A percentile compares a stretch with the other conserved stretches of the same genome.
These are phyloP conservation scores for Wilcoxina mikolae DNA, from an alignment of 495 filamentous ascomycete species.

Conservation along the genomic window DNA sequence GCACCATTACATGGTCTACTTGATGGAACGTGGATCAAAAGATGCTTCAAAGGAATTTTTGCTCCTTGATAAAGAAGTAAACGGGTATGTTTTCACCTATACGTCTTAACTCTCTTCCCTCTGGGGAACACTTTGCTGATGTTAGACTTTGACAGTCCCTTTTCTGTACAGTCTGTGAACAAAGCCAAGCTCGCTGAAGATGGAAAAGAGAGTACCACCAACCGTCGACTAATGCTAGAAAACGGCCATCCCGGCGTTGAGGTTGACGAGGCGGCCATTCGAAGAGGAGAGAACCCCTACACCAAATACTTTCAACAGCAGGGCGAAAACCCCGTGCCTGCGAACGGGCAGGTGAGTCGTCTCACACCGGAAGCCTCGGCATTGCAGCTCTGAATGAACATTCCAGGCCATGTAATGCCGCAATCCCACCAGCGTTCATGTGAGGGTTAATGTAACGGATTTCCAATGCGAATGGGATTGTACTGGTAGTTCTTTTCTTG, in stretches of 20 bases:
- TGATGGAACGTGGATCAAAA: constrained; percentile 71
- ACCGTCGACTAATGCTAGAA: constrained; percentile 38
- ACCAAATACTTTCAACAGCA: constrained; percentile 52
- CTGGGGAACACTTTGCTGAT: background rate
- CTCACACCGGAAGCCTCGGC: constrained; percentile 7
- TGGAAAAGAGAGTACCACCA: constrained; percentile 35
- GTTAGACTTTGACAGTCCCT: constrained; percentile 31
- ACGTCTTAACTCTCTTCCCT: background rate
- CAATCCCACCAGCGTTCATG: background rate
- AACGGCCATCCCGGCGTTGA: constrained; percentile 44
- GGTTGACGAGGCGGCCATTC: constrained; percentile 47
- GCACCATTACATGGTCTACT: constrained; percentile 65
- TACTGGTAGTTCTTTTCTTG: background rate
- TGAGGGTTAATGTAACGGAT: too few species aligned
- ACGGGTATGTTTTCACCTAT: constrained; percentile 44
- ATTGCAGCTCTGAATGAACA: background rate
- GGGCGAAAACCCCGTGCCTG: constrained; percentile 30
- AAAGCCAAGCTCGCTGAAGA: constrained; percentile 39
- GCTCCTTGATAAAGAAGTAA: constrained; percentile 67
- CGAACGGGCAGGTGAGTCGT: constrained; percentile 9
- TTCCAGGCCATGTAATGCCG: background rate
- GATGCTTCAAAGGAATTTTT: constrained; percentile 78
- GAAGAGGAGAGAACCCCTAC: constrained; percentile 48
- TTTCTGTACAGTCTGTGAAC: constrained; percentile 36
- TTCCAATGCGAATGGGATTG: too few species aligned